A percentile compares a stretch with the other conserved stretches of the same genome.
These are phyloP conservation scores for Epichloe coenophiala DNA, from an alignment of 2,329 filamentous ascomycete species.

Conservation along the genomic window DNA sequence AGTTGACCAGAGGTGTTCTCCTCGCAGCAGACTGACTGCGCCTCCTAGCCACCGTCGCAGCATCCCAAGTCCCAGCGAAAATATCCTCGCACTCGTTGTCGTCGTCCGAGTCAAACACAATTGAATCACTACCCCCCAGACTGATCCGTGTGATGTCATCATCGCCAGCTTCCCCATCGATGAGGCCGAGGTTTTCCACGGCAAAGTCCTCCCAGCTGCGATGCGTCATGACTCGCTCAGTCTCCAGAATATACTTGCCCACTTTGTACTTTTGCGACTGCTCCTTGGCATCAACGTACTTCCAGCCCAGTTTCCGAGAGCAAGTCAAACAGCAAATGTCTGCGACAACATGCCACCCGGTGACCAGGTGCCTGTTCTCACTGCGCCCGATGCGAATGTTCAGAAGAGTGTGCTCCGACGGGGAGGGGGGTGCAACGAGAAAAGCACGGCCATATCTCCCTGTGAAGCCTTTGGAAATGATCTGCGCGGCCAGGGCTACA, in stretches of 20 bases:
- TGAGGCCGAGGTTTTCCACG: conserved; percentile 5
- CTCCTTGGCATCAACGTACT: conserved; percentile 51
- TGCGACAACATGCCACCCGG: conserved; percentile 49
- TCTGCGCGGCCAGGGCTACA: conserved; percentile 46
- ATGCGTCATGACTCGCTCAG: conserved; percentile 38
- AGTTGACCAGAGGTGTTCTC: conserved; percentile 1
- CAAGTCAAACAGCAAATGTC: conserved; percentile 48
- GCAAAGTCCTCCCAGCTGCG: conserved; percentile 34
- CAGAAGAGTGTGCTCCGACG: conserved; percentile 22
- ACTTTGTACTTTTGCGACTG: conserved; percentile 51
- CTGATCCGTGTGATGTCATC: background rate
- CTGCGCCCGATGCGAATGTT: conserved; percentile 42
- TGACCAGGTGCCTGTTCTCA: conserved; percentile 45
- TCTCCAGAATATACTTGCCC: conserved; percentile 55
- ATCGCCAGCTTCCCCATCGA: conserved; percentile 5
- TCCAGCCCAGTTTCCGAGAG: conserved; percentile 48
- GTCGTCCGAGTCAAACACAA: conserved; percentile 49
- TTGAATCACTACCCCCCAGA: conserved; percentile 14
- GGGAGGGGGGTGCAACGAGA: conserved; percentile 35
- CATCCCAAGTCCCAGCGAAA: conserved; percentile 49
- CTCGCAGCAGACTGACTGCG: conserved; percentile 25
- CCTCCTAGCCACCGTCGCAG: conserved; percentile 34
- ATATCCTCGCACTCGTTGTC: conserved; percentile 55
- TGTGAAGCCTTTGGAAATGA: conserved; percentile 53
- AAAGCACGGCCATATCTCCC: conserved; percentile 52